Percentiles rank a stretch among this genome's conserved stretches.
phyloP scores from a whole-genome alignment of 2,329 filamentous ascomycete genomes.

The Colletotrichum higginsianum region DNA sequence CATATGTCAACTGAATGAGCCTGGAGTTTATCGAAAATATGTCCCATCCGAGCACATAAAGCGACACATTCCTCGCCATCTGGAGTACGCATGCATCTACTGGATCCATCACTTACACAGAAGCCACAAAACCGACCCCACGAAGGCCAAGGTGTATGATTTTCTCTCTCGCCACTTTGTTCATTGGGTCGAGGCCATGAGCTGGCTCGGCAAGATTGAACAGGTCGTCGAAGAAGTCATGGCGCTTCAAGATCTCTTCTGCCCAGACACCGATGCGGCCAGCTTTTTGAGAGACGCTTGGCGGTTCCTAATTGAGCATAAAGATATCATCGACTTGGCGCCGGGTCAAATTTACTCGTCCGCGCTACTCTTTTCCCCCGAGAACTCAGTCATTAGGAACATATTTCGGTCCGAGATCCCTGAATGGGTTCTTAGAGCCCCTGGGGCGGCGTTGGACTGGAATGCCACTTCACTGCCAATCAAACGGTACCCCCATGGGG shows the following conservation, averaged over 20 bases:
- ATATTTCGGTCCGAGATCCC: background rate
- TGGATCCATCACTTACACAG: background rate
- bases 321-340: background rate
- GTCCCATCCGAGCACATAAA: background rate
- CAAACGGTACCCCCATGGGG: no score
- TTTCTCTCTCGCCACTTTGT: background rate
- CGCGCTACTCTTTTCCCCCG: background rate
- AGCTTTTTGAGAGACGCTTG: background rate
- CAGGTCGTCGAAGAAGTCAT: background rate
- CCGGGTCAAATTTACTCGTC: background rate
- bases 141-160: background rate
- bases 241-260: background rate
- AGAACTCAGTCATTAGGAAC: background rate
- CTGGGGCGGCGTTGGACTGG: background rate
- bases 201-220: background rate
- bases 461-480: no score
- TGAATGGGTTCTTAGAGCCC: background rate
- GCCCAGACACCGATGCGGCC: background rate
- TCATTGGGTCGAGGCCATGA: background rate
- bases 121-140: background rate
- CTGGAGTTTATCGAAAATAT: background rate
- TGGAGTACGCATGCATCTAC: background rate
- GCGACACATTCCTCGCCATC: background rate
- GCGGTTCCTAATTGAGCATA: background rate
- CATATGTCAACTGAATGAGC: background rate